Conservation (phyloP, 2,329 filamentous ascomycete genomes). For the Ascochyta clinopodiicola region DNA sequence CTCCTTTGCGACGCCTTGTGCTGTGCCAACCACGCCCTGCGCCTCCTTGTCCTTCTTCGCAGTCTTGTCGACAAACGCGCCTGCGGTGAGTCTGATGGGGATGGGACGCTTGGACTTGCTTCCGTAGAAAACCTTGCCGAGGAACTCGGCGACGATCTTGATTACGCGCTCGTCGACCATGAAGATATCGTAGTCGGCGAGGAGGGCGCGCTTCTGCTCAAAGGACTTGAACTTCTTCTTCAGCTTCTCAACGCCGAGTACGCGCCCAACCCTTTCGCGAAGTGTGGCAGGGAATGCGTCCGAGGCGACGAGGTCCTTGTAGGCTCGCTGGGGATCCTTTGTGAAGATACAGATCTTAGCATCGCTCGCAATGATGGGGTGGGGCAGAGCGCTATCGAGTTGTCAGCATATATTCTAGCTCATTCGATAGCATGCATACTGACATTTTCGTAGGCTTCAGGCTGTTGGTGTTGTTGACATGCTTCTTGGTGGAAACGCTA, state of each 20-base stretch:
- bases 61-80: slow-evolving; percentile 66
- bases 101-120: slow-evolving; percentile 82
- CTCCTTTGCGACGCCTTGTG: slow-evolving; percentile 76
- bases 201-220: slow-evolving; percentile 79
- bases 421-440: slow-evolving; percentile 15
- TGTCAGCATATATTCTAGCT: slow-evolving; percentile 18
- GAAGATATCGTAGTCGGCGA: slow-evolving; percentile 89
- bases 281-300: slow-evolving; percentile 63
- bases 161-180: slow-evolving; percentile 88
- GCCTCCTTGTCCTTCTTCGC: slow-evolving; percentile 46
- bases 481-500: slow-evolving; percentile 69
- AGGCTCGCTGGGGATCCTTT: slow-evolving; percentile 80
- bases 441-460: slow-evolving; percentile 84
- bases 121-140: slow-evolving; percentile 95
- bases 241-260: slow-evolving; percentile 85
- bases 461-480: slow-evolving; percentile 73
- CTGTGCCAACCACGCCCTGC: slow-evolving; percentile 58
- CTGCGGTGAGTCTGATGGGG: slow-evolving; percentile 73
- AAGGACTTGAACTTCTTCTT: slow-evolving; percentile 89
- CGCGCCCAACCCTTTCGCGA: slow-evolving; percentile 57
- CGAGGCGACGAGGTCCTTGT: slow-evolving; percentile 85
- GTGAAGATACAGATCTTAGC: slow-evolving; percentile 85
- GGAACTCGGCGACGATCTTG: slow-evolving; percentile 72
- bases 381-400: slow-evolving; percentile 64
- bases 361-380: slow-evolving; percentile 71